Conservation (phyloP, 2,329 filamentous ascomycete species). For the Arthrobotrys sinensis region DNA sequence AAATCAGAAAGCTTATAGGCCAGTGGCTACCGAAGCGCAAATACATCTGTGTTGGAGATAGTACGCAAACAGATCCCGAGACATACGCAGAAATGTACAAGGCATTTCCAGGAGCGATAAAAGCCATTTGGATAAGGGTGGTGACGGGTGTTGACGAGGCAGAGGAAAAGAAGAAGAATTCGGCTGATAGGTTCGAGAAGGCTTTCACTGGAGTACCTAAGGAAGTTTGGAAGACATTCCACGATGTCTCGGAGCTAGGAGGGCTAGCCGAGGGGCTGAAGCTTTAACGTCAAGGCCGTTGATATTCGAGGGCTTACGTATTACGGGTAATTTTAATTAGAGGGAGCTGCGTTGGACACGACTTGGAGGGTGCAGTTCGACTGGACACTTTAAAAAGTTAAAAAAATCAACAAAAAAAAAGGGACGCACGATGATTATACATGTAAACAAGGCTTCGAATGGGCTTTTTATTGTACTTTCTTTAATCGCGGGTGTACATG, state of each 20-base stretch:
- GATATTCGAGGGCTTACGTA: background rate
- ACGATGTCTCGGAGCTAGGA: conserved; percentile 78
- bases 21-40: conserved; percentile 83
- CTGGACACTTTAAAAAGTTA: background rate
- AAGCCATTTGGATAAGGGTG: conserved; percentile 74
- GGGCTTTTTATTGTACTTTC: background rate
- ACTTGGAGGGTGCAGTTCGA: too few relatives aligned
- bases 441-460: background rate
- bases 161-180: conserved; percentile 77
- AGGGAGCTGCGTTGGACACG: too few relatives aligned
- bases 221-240: conserved; percentile 84
- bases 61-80: conserved; percentile 91
- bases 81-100: conserved; percentile 85
- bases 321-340: background rate
- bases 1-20: conserved; percentile 83
- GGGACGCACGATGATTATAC: background rate
- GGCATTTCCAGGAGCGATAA: conserved; percentile 81
- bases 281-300: background rate
- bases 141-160: conserved; percentile 67
- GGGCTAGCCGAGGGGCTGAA: conserved; percentile 65
- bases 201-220: conserved; percentile 83
- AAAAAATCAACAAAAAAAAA: background rate
- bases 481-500: background rate
- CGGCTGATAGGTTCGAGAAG: conserved; percentile 80
- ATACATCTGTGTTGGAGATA: conserved; percentile 89